These are phyloP conservation scores for Acidomyces sp. DNA, from an alignment of 495 filamentous ascomycete genomes.

Conservation along the genomic window DNA sequence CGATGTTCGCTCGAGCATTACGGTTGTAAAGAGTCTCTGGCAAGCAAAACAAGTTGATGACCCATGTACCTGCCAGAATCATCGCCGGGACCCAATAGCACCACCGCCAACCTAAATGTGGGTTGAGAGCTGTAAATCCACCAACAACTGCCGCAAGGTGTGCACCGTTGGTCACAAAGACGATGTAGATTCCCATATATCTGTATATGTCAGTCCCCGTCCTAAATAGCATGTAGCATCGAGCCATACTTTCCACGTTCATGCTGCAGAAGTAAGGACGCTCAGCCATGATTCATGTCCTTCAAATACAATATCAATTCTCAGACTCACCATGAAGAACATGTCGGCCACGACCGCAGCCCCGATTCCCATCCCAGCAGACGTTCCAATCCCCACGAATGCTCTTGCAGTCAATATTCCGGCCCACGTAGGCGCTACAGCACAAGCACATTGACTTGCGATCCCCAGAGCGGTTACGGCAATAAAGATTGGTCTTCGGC, in stretches of 20 bases:
- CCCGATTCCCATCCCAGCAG: constrained; percentile 17
- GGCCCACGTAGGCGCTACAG: constrained; percentile 1
- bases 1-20: constrained; percentile 4
- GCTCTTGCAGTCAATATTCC: constrained; percentile 11
- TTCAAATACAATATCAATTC: no score
- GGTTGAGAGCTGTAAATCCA: constrained; percentile 10
- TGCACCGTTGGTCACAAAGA: constrained; percentile 22
- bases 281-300: no score
- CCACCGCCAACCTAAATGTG: constrained; percentile 14
- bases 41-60: constrained; percentile 27
- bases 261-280: no score
- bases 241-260: not conserved
- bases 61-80: constrained; percentile 22
- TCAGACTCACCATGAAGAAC: constrained; percentile 9
- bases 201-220: no score
- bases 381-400: constrained; percentile 13
- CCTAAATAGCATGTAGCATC: no score
- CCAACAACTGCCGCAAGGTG: constrained; percentile 13
- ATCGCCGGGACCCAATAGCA: constrained; percentile 12
- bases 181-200: constrained; percentile 31
- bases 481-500: constrained; percentile 29
- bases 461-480: constrained; percentile 27
- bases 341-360: constrained; percentile 15
- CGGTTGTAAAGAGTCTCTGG: constrained; percentile 30
- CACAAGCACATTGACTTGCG: constrained; percentile 1